Evolutionary conservation across 345 rosid genomes (phyloP), one percentile per base, ranked within the genome.

Genomic region (Lepidium didymum): DNA sequence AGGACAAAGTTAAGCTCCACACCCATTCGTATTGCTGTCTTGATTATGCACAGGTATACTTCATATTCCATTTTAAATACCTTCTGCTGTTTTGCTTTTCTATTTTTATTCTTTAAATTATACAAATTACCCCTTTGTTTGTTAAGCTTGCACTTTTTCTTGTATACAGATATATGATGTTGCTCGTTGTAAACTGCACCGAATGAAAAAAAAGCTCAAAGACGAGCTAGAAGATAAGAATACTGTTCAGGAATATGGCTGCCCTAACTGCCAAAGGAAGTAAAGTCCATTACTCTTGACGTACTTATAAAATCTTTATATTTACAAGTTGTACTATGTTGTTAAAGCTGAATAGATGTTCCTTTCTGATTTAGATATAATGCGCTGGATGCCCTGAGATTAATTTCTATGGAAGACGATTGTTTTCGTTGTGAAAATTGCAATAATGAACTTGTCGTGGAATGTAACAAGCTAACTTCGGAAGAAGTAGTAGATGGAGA

Each of bases 1-100:
- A 86, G 10, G 97, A 90, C 67, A 93, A 90, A 81, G 74, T 83
- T 74, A 94, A 94, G 83, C 60, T 85, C 66, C 95, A 91, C 62
- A 87, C 95, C 5, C 96, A 89, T 66, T 87, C 95, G 6, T 94
- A 94, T 67, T 91, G 96, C 74, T 89, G 97, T 79, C 82, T 91
- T 31, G 91, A 94, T 77, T 94, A 94, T 83, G 77, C 85, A 44
- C 96, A 88, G 86, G 98, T 88, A 50, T 36, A 62, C 68, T 60
- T 40, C 58, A 60, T 65, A 59, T 52, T 59, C 45, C 8, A 27
- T 36, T 11, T 33, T 10, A 3, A 7, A 13, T 41, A 31, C 21
- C 12, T 36, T 71, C 34, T 38, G 36, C 37, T 56, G 5, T 3
- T 58, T 62, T 61, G 40, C 52, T 45, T 64, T 49, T 7, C 38